Conservation (phyloP, 495 filamentous ascomycete genomes). For the Annulohypoxylon nitens region DNA sequence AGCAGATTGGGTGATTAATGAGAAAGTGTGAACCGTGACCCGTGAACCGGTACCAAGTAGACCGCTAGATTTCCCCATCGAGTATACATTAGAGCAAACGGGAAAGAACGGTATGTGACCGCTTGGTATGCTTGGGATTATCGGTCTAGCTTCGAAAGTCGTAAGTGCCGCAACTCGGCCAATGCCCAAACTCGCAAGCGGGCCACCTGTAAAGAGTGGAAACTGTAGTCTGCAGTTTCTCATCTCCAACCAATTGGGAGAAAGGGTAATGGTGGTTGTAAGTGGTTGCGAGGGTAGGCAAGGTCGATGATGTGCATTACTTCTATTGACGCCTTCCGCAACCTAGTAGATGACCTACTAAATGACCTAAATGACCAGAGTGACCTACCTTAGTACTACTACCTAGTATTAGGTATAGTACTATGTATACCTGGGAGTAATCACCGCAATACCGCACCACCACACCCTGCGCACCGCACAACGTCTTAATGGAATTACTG, state of each 20-base stretch:
- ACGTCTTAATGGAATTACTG: slow-evolving; percentile 42
- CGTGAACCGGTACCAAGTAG: slow-evolving; percentile 6
- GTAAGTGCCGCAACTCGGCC: slow-evolving; percentile 39
- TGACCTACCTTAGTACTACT: neutral
- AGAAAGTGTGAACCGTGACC: neutral
- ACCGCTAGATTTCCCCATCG: slow-evolving; percentile 35
- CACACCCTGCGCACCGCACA: slow-evolving; percentile 10
- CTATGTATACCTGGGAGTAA: neutral
- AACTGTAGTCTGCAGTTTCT: slow-evolving; percentile 29
- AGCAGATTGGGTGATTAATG: slow-evolving; percentile 16
- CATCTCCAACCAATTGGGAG: slow-evolving; percentile 43
- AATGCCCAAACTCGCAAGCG: slow-evolving; percentile 36
- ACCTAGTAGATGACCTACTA: slow-evolving; percentile 15
- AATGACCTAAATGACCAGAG: slow-evolving; percentile 1
- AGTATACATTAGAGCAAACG: slow-evolving; percentile 26
- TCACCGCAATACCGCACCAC: slow-evolving; percentile 7
- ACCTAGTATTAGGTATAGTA: slow-evolving; percentile 1
- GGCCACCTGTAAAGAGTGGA: slow-evolving; percentile 38
- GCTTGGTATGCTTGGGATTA: slow-evolving; percentile 26
- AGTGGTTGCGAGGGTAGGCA: slow-evolving; percentile 13
- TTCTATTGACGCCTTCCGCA: slow-evolving; percentile 45
- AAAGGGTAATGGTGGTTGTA: slow-evolving; percentile 44
- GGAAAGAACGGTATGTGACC: slow-evolving; percentile 42
- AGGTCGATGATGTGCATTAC: slow-evolving; percentile 44
- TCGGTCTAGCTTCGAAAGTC: slow-evolving; percentile 40